A percentile compares a stretch with the other conserved stretches of the same genome.
These are phyloP conservation scores for Megacollybia platyphylla DNA, from an alignment of 1,284 basidiomycete species.

Conservation along the genomic window DNA sequence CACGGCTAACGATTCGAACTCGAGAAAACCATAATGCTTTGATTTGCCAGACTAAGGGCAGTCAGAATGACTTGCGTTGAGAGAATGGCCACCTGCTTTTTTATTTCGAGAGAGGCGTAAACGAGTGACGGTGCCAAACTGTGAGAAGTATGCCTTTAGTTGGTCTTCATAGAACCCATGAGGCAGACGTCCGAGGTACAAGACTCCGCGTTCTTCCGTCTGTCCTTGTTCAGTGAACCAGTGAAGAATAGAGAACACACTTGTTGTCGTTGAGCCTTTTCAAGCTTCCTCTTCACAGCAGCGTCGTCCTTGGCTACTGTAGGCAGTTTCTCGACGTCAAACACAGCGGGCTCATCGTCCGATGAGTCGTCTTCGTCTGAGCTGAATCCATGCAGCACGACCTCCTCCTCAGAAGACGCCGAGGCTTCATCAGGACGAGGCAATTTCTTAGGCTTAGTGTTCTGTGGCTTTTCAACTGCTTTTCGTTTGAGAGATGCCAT, in stretches of 20 bases:
- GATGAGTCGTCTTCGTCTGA: conserved; percentile 75
- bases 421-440: too few relatives aligned
- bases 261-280: conserved; percentile 69
- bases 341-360: conserved; percentile 48
- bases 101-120: conserved; percentile 89
- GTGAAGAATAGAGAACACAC: conserved; percentile 27
- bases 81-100: conserved; percentile 40
- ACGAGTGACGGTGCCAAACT: conserved; percentile 89
- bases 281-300: conserved; percentile 68
- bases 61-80: neutral
- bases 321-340: conserved; percentile 65
- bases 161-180: conserved; percentile 97
- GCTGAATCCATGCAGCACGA: conserved; percentile 60
- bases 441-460: too few relatives aligned
- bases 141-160: conserved; percentile 85
- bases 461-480: too few relatives aligned
- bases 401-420: conserved; percentile 17
- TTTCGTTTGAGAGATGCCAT: too few relatives aligned
- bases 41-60: conserved; percentile 73
- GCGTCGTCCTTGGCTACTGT: conserved; percentile 80
- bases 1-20: conserved; percentile 83
- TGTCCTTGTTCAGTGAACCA: neutral
- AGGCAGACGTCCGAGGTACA: conserved; percentile 86
- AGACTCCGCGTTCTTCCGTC: conserved; percentile 70
- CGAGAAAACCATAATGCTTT: conserved; percentile 96